Evolutionary conservation across 73 alveolate species (phyloP).

Genomic region (Urostyla sp.): DNA sequence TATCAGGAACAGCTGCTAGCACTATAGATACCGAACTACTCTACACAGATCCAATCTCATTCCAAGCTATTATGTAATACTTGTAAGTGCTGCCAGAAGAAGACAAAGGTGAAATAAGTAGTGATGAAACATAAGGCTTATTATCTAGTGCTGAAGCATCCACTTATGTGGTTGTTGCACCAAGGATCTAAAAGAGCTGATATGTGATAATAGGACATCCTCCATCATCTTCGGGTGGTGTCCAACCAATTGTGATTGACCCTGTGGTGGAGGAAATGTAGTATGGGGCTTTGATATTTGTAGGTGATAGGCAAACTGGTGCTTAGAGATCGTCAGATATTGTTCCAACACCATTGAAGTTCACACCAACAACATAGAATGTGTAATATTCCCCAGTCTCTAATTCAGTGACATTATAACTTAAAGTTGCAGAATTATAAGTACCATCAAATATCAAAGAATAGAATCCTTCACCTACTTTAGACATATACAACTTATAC

Average conservation of each 20-base stretch:
- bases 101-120: conserved; percentile 4
- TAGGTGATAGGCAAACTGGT: conserved; percentile 59
- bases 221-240: conserved; percentile 77
- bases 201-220: conserved; percentile 74
- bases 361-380: conserved; percentile 46
- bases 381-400: conserved; percentile 44
- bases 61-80: conserved; percentile 48
- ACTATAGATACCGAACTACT: conserved; percentile 1
- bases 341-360: conserved; percentile 69
- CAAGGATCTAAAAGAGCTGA: conserved; percentile 67
- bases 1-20: conserved; percentile 73
- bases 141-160: conserved; percentile 14
- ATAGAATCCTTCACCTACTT: conserved; percentile 39
- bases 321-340: conserved; percentile 21
- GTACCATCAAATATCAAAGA: conserved; percentile 61
- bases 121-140: conserved; percentile 45
- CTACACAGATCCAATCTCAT: conserved; percentile 38
- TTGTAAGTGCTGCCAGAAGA: conserved; percentile 20
- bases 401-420: conserved; percentile 36
- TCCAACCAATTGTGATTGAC: conserved; percentile 66
- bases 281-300: conserved; percentile 14
- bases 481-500: conserved; percentile 47
- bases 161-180: conserved; percentile 26
- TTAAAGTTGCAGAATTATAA: conserved; percentile 19
- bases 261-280: conserved; percentile 32